A percentile compares a stretch with the other conserved stretches of the same genome.
These are phyloP conservation scores for Cercospora sp. DNA, from an alignment of 2,329 filamentous ascomycete genomes.

Conservation along the genomic window DNA sequence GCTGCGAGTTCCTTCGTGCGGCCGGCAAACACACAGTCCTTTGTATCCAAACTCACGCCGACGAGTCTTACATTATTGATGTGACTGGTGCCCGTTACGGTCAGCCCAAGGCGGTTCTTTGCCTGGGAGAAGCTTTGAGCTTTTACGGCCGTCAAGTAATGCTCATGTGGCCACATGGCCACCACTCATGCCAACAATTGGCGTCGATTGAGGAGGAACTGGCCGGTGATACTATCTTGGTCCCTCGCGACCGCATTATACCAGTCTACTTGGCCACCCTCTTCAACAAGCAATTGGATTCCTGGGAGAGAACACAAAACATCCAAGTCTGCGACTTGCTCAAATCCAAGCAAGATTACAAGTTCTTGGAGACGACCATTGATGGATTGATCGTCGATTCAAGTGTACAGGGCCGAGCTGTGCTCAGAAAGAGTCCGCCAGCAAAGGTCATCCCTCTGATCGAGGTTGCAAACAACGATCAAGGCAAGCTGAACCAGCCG, in stretches of 20 bases:
- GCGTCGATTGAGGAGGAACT: neutral
- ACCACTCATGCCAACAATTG: neutral
- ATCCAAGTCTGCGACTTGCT: neutral
- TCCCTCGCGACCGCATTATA: neutral
- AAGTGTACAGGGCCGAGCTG: neutral
- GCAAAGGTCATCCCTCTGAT: neutral
- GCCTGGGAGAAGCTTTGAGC: neutral
- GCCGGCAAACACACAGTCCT: neutral
- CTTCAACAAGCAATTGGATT: neutral
- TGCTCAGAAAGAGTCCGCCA: neutral
- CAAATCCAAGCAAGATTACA: neutral
- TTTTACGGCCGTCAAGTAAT: neutral
- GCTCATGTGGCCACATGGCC: neutral
- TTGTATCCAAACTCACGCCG: neutral
- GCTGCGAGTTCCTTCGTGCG: too few species aligned
- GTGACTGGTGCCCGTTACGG: neutral
- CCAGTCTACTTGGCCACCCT: neutral
- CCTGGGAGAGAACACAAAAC: neutral
- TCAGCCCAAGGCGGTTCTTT: neutral
- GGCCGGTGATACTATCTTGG: neutral
- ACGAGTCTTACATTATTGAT: slow-evolving; percentile 5
- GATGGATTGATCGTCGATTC: neutral
- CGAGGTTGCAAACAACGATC: neutral
- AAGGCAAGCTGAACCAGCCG: neutral
- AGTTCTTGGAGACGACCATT: neutral